phyloP scores from a whole-genome alignment of 192 early-diverging fungal genomes.

The Coemansia sp. region DNA sequence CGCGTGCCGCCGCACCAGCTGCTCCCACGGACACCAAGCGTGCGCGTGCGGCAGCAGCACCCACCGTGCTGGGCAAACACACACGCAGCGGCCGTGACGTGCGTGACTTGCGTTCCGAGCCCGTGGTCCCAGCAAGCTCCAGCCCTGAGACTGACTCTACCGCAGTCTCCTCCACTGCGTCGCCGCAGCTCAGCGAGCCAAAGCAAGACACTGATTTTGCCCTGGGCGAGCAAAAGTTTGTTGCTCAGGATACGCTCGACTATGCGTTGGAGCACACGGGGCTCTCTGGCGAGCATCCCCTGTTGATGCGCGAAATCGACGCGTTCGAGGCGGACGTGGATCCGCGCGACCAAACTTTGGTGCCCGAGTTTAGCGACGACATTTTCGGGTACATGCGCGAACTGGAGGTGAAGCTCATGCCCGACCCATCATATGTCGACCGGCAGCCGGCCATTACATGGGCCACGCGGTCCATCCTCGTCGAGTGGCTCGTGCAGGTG shows the following conservation, averaged over 20 bases:
- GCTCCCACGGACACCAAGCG: slow-evolving; percentile 19
- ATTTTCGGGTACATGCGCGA: slow-evolving; percentile 66
- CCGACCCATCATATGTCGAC: slow-evolving; percentile 56
- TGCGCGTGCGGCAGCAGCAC: slow-evolving; percentile 9
- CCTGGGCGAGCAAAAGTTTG: slow-evolving; percentile 33
- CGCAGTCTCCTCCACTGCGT: background rate
- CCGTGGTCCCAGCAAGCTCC: background rate
- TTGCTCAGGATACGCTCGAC: slow-evolving; percentile 39
- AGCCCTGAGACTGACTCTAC: background rate
- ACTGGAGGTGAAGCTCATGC: slow-evolving; percentile 60
- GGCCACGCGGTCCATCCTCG: slow-evolving; percentile 55
- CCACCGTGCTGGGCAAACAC: slow-evolving; percentile 37
- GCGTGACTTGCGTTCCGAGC: background rate
- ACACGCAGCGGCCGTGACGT: slow-evolving; percentile 40
- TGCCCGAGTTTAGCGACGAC: slow-evolving; percentile 62
- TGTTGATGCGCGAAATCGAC: slow-evolving; percentile 40
- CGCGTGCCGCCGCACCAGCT: slow-evolving; percentile 3
- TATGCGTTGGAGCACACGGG: slow-evolving; percentile 48
- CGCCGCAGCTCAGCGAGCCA: background rate
- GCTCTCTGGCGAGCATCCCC: slow-evolving; percentile 32
- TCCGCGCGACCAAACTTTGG: slow-evolving; percentile 44
- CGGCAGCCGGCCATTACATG: slow-evolving; percentile 54
- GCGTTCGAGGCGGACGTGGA: slow-evolving; percentile 59
- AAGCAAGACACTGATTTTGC: no score
- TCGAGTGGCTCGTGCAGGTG: slow-evolving; percentile 62